A percentile compares a stretch with the other conserved stretches of the same genome.
Evolutionary conservation across 75 land plant species (phyloP).

Genomic region (Azolla pinnata): DNA sequence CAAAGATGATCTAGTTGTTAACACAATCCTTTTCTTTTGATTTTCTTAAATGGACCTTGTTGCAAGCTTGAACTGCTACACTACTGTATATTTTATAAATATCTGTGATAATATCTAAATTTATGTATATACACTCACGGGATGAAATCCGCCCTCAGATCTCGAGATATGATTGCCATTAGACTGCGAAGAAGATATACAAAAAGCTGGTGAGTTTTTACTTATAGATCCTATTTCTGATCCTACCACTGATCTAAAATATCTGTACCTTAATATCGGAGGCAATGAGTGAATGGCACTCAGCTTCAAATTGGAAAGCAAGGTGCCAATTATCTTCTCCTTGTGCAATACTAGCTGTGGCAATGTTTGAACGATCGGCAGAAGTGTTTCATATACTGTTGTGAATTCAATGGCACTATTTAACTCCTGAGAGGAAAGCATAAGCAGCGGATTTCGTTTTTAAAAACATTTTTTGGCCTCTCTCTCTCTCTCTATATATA

Average conservation of each 20-base stretch:
- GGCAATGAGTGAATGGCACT: constrained; percentile 64
- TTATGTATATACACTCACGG: no score
- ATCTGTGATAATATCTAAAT: no score
- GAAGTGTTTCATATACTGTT: constrained; percentile 56
- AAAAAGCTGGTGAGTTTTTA: not conserved
- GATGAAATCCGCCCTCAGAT: constrained; percentile 65
- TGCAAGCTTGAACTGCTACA: no score
- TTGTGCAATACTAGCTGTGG: constrained; percentile 76
- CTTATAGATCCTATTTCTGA: not conserved
- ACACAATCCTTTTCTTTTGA: no score
- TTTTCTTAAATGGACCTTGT: no score
- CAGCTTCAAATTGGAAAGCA: constrained; percentile 50
- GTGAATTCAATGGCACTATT: constrained; percentile 90
- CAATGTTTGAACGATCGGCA: constrained; percentile 82
- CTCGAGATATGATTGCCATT: constrained; percentile 70
- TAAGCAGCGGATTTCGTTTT: no score
- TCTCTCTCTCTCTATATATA: no score
- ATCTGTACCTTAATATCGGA: constrained; percentile 82
- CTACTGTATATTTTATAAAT: no score
- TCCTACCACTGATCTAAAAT: not conserved
- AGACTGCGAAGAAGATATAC: constrained; percentile 34
- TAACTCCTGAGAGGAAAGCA: constrained; percentile 47
- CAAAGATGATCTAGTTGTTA: not conserved
- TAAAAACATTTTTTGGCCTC: no score
- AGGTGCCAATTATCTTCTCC: constrained; percentile 46